Evolutionary conservation across 2,329 filamentous ascomycete species (phyloP).

Genomic region (Monilinia fructicola): DNA sequence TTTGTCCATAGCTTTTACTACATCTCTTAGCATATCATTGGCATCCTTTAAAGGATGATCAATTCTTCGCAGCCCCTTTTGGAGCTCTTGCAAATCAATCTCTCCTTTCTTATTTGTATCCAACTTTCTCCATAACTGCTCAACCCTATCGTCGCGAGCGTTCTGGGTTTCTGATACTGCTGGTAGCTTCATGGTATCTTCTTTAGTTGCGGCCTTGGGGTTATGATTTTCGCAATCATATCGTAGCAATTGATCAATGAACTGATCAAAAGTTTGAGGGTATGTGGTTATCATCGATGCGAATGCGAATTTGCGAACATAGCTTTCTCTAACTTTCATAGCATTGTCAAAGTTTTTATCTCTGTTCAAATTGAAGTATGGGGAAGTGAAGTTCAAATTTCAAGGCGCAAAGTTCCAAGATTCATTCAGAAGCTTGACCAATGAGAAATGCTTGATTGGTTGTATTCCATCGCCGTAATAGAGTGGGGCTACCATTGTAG

Average conservation of each 20-base stretch:
- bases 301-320: constrained; percentile 10
- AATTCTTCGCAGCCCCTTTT: constrained; percentile 80
- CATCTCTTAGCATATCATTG: constrained; percentile 76
- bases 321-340: constrained; percentile 1
- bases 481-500: neutral
- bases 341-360: constrained; percentile 11
- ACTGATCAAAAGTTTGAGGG: constrained; percentile 24
- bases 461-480: constrained; percentile 15
- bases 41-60: constrained; percentile 96
- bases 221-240: constrained; percentile 34
- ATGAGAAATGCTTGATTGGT: constrained; percentile 24
- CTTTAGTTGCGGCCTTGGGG: constrained; percentile 22
- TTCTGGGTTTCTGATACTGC: constrained; percentile 76
- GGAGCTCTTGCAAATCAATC: constrained; percentile 79
- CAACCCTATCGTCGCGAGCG: constrained; percentile 76
- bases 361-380: neutral
- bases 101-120: constrained; percentile 75
- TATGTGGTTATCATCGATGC: constrained; percentile 32
- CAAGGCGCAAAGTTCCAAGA: constrained; percentile 16
- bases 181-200: constrained; percentile 32
- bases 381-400: constrained; percentile 16
- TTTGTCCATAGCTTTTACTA: constrained; percentile 79
- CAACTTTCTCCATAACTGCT: constrained; percentile 79
- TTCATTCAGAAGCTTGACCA: constrained; percentile 20
- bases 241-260: constrained; percentile 24